Base-by-base conservation (phyloP, 2,329 filamentous ascomycete genomes). In the Madurella fahalii region DNA sequence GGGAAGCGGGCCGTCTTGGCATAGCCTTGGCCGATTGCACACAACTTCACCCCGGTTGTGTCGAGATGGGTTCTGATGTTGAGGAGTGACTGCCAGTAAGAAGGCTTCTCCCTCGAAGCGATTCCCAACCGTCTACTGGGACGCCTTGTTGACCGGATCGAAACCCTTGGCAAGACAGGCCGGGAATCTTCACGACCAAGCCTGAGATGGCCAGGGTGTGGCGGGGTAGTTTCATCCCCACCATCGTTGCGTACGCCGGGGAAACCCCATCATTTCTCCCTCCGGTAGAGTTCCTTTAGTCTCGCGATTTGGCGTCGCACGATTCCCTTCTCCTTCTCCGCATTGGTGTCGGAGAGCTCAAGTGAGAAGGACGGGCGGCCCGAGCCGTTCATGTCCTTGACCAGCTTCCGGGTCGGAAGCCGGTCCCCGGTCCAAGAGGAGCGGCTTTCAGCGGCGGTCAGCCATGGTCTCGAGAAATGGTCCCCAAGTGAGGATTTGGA, bases 341-440 rank as follows among this genome's bases (percentile, higher is more conserved):
- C 51, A 8, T 64, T 59, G 50, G 54, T 63, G 16, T 62, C 61
- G 31, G 60, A 59, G 17, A 65, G 55, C 40, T 61, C 61, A 20
- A 60, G 25, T 1, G 59, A 62, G 20, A 55, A 62, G 9, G 56
- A 58, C 12, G 61, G 62, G 44, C 61, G 47, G 3, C 52, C 47
- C 13, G 57, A 59, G 13, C 61, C 59, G 39, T 60, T 61, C 48
- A 57, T 61, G 9, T 63, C 61, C 40, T 64, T 64, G 40, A 63
- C 57, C 4, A 64, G 58, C 49, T 64, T 64, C 30, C 63, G 57
- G 2, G 58, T 50, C 15, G 61, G 61, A 15, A 56, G 60, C 16
- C 63, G 56, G 31, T 62, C 62, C 32, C 53, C 60, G 4, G 45
- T 47, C 47, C 54, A 53, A 7, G 57, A 58, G 0, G 57, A 31